Conservation (phyloP, 1,284 basidiomycete species). For the Leccinum griseonigrum region DNA sequence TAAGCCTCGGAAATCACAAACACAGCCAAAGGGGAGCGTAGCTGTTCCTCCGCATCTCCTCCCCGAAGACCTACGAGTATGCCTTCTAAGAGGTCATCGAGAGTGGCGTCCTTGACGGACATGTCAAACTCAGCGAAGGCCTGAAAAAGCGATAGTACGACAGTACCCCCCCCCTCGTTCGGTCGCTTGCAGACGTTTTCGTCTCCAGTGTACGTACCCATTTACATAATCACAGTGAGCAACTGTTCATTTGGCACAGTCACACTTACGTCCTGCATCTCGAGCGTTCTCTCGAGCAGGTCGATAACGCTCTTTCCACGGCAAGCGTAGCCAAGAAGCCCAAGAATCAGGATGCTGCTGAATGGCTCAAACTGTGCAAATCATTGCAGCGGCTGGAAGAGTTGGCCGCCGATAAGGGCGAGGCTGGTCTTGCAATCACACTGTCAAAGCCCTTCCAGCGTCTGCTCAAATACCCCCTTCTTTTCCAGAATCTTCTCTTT, state of each 20-base stretch:
- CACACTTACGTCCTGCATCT: conserved; percentile 90
- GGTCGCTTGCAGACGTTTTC: conserved; percentile 90
- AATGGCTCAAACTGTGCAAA: conserved; percentile 74
- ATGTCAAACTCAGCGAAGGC: conserved; percentile 78
- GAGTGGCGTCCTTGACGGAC: conserved; percentile 82
- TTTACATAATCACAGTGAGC: conserved; percentile 4
- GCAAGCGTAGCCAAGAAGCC: conserved; percentile 65
- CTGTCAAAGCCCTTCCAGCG: conserved; percentile 97
- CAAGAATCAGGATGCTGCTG: conserved; percentile 74
- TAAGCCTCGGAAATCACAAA: conserved; percentile 65
- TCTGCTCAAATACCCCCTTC: conserved; percentile 92
- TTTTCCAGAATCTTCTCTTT: conserved; percentile 97
- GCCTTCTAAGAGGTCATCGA: conserved; percentile 76
- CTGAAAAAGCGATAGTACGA: conserved; percentile 66
- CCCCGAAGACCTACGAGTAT: conserved; percentile 82
- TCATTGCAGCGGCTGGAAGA: conserved; percentile 76
- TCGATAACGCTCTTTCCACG: conserved; percentile 76
- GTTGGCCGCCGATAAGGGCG: conserved; percentile 79
- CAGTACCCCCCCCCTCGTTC: conserved; percentile 82
- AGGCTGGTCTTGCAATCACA: conserved; percentile 91
- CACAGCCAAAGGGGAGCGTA: conserved; percentile 45
- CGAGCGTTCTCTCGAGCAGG: conserved; percentile 84
- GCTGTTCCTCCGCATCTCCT: conserved; percentile 70
- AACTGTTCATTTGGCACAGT: conserved; percentile 46
- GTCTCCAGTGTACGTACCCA: conserved; percentile 75